Conservation (phyloP, 768 basidiomycete species). For the Lyophyllum semitale region DNA sequence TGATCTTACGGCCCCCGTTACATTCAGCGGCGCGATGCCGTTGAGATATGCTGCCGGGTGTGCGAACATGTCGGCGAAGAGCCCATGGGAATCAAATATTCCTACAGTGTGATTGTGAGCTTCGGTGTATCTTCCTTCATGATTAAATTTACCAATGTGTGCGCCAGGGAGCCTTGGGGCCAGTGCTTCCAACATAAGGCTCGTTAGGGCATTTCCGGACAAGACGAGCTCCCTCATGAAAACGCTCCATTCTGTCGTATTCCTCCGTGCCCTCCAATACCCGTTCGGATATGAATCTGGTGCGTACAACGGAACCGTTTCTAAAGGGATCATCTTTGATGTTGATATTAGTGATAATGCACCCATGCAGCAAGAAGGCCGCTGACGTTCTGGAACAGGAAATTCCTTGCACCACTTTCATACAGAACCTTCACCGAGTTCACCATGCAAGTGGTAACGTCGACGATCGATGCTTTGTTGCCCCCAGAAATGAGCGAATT, state of each 20-base stretch:
- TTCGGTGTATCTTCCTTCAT: neutral
- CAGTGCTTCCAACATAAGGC: conserved; percentile 51
- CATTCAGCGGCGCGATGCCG: conserved; percentile 62
- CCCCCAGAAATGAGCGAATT: conserved; percentile 55
- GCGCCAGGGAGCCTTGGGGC: conserved; percentile 50
- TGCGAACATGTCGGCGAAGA: conserved; percentile 60
- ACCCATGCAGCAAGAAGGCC: neutral
- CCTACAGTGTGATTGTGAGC: conserved; percentile 30
- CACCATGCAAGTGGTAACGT: conserved; percentile 58
- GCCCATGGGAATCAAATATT: conserved; percentile 60
- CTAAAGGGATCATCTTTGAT: conserved; percentile 60
- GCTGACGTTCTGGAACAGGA: conserved; percentile 69
- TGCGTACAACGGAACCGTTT: conserved; percentile 49
- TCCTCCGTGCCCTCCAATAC: conserved; percentile 53
- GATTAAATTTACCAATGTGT: conserved; percentile 49
- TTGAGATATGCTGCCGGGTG: conserved; percentile 58
- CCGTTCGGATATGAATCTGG: conserved; percentile 45
- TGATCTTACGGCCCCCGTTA: conserved; percentile 50
- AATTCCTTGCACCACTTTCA: conserved; percentile 61
- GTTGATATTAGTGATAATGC: neutral
- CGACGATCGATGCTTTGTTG: conserved; percentile 54
- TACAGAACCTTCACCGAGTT: conserved; percentile 62
- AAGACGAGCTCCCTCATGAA: conserved; percentile 54
- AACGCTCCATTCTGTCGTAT: conserved; percentile 59
- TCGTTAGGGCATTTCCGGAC: conserved; percentile 52